Conservation (phyloP, 257 asterid genomes). For the Solanum raphanifolium region DNA sequence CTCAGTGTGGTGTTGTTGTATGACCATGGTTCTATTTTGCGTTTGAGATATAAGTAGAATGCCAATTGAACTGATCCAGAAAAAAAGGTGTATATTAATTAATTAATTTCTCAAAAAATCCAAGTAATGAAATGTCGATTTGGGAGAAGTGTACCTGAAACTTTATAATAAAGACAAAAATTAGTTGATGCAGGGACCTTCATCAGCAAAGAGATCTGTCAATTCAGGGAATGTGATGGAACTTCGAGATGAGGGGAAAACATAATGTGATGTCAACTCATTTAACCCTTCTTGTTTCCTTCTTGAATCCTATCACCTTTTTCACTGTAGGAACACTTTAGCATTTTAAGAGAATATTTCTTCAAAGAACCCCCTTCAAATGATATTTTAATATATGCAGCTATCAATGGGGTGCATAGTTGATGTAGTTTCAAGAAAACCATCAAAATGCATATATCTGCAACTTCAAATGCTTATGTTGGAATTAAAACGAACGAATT, state of each 20-base stretch:
- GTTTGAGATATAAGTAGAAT: background rate
- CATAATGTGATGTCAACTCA: background rate
- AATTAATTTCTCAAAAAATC: background rate
- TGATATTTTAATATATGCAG: background rate
- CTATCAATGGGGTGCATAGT: background rate
- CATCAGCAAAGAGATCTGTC: background rate
- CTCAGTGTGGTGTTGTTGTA: background rate
- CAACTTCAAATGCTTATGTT: background rate
- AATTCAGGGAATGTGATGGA: background rate
- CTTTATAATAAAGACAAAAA: background rate
- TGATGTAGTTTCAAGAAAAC: background rate
- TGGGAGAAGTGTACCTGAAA: background rate
- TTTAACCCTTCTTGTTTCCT: background rate
- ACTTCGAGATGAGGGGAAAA: background rate
- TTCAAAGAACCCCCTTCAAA: background rate
- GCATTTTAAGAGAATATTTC: background rate
- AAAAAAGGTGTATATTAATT: background rate
- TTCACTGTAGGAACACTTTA: background rate
- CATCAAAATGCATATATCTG: background rate
- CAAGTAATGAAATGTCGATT: background rate
- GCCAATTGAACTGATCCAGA: background rate
- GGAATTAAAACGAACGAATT: background rate
- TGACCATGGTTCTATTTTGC: background rate
- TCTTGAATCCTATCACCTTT: background rate
- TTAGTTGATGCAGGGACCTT: background rate